phyloP scores from a whole-genome alignment of 1,284 basidiomycete species.

The Leccinum proliferum region DNA sequence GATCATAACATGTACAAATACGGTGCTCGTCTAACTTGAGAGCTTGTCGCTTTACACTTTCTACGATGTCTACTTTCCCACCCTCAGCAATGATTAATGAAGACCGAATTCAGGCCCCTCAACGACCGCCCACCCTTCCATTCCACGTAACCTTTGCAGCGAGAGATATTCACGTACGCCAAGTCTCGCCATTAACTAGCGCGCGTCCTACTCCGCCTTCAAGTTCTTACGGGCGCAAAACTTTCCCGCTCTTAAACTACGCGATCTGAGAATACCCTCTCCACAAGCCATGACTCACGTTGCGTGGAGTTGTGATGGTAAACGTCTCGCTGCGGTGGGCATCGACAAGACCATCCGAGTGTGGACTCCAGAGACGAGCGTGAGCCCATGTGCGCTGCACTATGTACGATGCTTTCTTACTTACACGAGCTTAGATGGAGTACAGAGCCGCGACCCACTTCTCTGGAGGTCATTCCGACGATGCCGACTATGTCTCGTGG shows the following conservation, averaged over 20 bases:
- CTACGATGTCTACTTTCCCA: constrained; percentile 21
- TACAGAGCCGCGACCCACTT: constrained; percentile 55
- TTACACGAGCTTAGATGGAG: constrained; percentile 48
- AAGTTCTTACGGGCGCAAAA: constrained; percentile 49
- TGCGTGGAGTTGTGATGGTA: constrained; percentile 78
- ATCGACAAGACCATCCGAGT: constrained; percentile 72
- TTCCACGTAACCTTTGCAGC: constrained; percentile 62
- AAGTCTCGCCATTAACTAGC: constrained; percentile 8
- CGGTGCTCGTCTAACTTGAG: constrained; percentile 1
- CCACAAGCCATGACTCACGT: constrained; percentile 65
- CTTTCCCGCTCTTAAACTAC: constrained; percentile 72
- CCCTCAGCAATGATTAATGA: constrained; percentile 24
- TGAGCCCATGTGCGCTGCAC: constrained; percentile 31
- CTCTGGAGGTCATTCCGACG: constrained; percentile 65
- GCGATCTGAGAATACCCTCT: constrained; percentile 63
- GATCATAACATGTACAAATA: constrained; percentile 25
- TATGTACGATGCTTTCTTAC: not conserved
- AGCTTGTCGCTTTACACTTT: no score
- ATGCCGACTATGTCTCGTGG: constrained; percentile 74
- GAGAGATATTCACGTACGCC: constrained; percentile 66
- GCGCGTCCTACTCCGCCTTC: constrained; percentile 12
- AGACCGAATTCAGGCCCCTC: constrained; percentile 57
- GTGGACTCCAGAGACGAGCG: constrained; percentile 72
- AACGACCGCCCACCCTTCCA: constrained; percentile 69
- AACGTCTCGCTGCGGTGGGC: constrained; percentile 70